These are phyloP conservation scores for Picea abies DNA, from an alignment of 83 land plant species.

Conservation along the genomic window DNA sequence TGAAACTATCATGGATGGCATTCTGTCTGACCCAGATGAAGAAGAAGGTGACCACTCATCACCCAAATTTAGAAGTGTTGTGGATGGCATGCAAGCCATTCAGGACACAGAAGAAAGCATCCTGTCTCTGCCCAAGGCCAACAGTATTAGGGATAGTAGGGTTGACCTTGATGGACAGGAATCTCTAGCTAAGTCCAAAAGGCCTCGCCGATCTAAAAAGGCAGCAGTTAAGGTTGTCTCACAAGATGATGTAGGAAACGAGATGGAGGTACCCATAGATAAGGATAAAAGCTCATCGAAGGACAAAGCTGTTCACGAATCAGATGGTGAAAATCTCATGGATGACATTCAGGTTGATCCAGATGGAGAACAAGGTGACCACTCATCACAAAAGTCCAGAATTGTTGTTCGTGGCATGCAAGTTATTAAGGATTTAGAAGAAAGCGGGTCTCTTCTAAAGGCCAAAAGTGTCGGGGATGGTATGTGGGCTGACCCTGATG, in stretches of 20 bases:
- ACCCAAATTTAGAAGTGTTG: neutral
- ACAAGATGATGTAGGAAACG: neutral
- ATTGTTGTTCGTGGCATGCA: neutral
- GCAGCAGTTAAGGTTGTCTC: neutral
- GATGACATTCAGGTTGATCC: too few relatives aligned
- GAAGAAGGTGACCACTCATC: neutral
- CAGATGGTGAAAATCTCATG: neutral
- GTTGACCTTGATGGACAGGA: slow-evolving; percentile 6
- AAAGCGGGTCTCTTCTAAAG: neutral
- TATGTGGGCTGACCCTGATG: slow-evolving; percentile 7
- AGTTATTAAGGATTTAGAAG: neutral
- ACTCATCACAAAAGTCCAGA: neutral
- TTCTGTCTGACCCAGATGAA: neutral
- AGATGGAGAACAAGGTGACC: neutral
- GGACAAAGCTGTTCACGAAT: neutral
- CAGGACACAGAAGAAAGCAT: neutral
- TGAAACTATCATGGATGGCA: neutral
- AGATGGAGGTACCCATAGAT: neutral
- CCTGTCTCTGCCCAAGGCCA: neutral
- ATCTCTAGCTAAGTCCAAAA: slow-evolving; percentile 10
- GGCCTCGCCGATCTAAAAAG: neutral
- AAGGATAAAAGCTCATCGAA: neutral
- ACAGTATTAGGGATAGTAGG: neutral
- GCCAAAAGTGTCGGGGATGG: neutral
- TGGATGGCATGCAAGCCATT: neutral